Percentiles rank a stretch among this genome's conserved stretches.
Evolutionary conservation across 2,329 filamentous ascomycete genomes (phyloP).

Genomic region (Bipolaris sorokiniana): DNA sequence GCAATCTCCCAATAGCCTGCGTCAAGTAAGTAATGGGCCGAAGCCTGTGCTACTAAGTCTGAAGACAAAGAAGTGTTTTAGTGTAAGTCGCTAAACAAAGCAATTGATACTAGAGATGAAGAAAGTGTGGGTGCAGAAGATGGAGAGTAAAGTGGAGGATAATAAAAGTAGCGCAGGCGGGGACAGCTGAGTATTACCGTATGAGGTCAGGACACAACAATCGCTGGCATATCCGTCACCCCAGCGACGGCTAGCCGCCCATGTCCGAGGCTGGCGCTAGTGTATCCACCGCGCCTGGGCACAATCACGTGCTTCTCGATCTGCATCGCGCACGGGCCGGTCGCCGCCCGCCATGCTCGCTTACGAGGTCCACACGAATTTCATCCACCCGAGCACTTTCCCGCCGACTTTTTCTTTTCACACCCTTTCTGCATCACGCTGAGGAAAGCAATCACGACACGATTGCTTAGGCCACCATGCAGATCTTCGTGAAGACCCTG

Average conservation of each 20-base stretch:
- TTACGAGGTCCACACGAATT: constrained; percentile 7
- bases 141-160: constrained; percentile 30
- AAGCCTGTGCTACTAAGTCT: constrained; percentile 33
- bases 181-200: constrained; percentile 35
- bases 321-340: not conserved
- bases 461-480: constrained; percentile 63
- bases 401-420: constrained; percentile 4
- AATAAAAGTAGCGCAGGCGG: constrained; percentile 29
- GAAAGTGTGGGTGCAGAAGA: constrained; percentile 31
- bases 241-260: constrained; percentile 33
- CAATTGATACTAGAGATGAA: constrained; percentile 26
- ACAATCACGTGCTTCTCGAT: not conserved
- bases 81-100: constrained; percentile 16
- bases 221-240: constrained; percentile 26
- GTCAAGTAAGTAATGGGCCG: constrained; percentile 47
- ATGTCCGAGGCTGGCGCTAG: constrained; percentile 6
- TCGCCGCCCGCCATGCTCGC: not conserved
- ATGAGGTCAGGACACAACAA: constrained; percentile 37
- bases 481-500: constrained; percentile 96
- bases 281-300: not conserved
- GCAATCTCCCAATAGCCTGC: constrained; percentile 49
- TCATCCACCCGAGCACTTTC: not conserved
- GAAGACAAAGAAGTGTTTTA: constrained; percentile 13
- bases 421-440: constrained; percentile 16
- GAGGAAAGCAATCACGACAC: constrained; percentile 15